phyloP scores from a whole-genome alignment of 257 asterid genomes.

The Rubia yunnanensis region DNA sequence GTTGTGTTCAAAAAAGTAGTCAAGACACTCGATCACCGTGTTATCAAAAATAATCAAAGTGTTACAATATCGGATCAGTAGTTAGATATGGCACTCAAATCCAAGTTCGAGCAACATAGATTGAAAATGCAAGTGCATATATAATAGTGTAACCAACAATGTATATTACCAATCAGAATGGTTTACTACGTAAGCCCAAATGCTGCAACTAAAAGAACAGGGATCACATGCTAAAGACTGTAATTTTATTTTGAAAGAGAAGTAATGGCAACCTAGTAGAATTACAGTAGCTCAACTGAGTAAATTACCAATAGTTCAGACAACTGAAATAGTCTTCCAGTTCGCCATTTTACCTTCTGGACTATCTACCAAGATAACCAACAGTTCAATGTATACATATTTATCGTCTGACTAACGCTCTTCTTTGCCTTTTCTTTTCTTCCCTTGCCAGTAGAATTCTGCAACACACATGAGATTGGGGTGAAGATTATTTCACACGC shows the following conservation, averaged over 20 bases:
- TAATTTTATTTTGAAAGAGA: neutral
- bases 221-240: neutral
- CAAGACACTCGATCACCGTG: too few species aligned
- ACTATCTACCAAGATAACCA: neutral
- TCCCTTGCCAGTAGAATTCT: neutral
- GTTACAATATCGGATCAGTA: too few species aligned
- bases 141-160: neutral
- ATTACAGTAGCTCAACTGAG: neutral
- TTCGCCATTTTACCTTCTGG: neutral
- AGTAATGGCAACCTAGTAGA: neutral
- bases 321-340: neutral
- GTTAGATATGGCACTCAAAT: too few species aligned
- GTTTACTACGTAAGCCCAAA: neutral
- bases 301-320: neutral
- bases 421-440: neutral
- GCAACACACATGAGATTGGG: neutral
- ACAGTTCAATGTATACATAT: neutral
- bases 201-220: neutral
- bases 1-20: too few species aligned
- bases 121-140: neutral
- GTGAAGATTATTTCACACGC: neutral
- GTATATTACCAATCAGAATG: neutral
- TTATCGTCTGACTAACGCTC: neutral
- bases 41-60: too few species aligned
- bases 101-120: neutral